These are phyloP conservation scores for Amylostereum chailletii DNA, from an alignment of 1,284 basidiomycete genomes.

Conservation along the genomic window DNA sequence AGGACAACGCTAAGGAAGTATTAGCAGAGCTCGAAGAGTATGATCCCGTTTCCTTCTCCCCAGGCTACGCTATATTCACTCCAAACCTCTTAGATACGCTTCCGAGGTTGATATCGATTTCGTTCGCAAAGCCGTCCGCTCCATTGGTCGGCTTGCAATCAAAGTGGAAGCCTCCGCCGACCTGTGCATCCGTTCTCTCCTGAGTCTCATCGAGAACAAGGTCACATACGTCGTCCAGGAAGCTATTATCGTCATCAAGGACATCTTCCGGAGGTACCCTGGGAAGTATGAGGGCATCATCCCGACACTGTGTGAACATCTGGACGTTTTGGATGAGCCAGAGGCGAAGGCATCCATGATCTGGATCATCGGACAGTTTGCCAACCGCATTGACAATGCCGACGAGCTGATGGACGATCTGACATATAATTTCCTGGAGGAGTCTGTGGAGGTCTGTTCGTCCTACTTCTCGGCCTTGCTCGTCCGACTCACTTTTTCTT, in stretches of 20 bases:
- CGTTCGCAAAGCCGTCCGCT: slow-evolving; percentile 93
- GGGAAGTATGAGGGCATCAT: slow-evolving; percentile 96
- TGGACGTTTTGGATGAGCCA: slow-evolving; percentile 90
- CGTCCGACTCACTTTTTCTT: not conserved
- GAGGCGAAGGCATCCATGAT: slow-evolving; percentile 96
- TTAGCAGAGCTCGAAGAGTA: slow-evolving; percentile 93
- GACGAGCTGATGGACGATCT: slow-evolving; percentile 94
- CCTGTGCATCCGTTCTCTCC: slow-evolving; percentile 81
- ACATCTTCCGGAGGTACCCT: slow-evolving; percentile 96
- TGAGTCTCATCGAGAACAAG: slow-evolving; percentile 87
- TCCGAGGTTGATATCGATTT: slow-evolving; percentile 98
- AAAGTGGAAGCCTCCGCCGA: slow-evolving; percentile 91
- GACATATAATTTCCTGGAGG: slow-evolving; percentile 87
- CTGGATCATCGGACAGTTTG: slow-evolving; percentile 98
- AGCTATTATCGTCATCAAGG: slow-evolving; percentile 94
- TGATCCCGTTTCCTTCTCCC: slow-evolving; percentile 18
- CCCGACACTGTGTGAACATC: slow-evolving; percentile 83
- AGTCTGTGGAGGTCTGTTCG: slow-evolving; percentile 75
- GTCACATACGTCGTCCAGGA: slow-evolving; percentile 98
- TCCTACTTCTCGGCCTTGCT: not conserved
- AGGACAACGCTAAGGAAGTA: slow-evolving; percentile 88
- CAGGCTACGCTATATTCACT: slow-evolving; percentile 5
- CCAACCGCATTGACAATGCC: slow-evolving; percentile 91
- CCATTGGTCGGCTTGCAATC: slow-evolving; percentile 94
- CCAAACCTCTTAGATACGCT: slow-evolving; percentile 63